A percentile compares a stretch with the other conserved stretches of the same genome.
These are phyloP conservation scores for Endothia cerciana DNA, from an alignment of 2,329 filamentous ascomycete genomes.

Conservation along the genomic window DNA sequence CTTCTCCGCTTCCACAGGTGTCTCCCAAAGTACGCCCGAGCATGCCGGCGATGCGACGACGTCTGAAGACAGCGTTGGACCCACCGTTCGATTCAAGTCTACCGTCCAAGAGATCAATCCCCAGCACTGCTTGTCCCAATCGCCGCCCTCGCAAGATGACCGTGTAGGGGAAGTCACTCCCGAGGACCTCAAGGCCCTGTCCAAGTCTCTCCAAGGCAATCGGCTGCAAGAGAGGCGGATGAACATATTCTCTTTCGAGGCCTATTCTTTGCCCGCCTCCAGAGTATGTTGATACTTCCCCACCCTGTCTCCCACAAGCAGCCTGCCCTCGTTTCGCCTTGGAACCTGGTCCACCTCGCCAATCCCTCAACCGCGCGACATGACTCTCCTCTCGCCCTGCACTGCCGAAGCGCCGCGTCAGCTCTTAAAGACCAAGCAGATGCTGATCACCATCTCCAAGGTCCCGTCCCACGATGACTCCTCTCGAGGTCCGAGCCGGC, in stretches of 20 bases:
- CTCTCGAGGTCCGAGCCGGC: conserved; percentile 61
- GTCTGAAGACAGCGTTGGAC: conserved; percentile 39
- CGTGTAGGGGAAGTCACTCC: conserved; percentile 46
- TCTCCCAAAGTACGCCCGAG: conserved; percentile 18
- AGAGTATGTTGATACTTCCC: conserved; percentile 64
- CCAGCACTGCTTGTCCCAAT: conserved; percentile 36
- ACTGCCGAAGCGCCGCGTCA: not conserved
- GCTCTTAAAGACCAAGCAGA: conserved; percentile 8
- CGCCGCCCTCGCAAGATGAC: conserved; percentile 28
- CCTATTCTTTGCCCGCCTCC: conserved; percentile 83
- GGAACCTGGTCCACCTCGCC: conserved; percentile 1
- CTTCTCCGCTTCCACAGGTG: conserved; percentile 2
- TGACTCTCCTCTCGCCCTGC: conserved; percentile 9
- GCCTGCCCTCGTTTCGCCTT: conserved; percentile 20
- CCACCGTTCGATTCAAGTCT: conserved; percentile 72
- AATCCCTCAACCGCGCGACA: not conserved
- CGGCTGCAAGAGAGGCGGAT: conserved; percentile 82
- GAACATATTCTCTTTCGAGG: conserved; percentile 87
- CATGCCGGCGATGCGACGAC: conserved; percentile 32
- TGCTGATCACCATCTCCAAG: conserved; percentile 42
- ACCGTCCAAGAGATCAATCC: conserved; percentile 71
- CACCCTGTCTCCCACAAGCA: conserved; percentile 30
- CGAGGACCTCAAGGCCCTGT: conserved; percentile 73
- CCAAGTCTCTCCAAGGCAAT: conserved; percentile 71
- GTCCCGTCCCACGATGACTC: conserved; percentile 62